Percentiles rank a stretch among this genome's conserved stretches.
These are phyloP conservation scores for Amanita muscaria DNA, from an alignment of 768 basidiomycete species.

Conservation along the genomic window DNA sequence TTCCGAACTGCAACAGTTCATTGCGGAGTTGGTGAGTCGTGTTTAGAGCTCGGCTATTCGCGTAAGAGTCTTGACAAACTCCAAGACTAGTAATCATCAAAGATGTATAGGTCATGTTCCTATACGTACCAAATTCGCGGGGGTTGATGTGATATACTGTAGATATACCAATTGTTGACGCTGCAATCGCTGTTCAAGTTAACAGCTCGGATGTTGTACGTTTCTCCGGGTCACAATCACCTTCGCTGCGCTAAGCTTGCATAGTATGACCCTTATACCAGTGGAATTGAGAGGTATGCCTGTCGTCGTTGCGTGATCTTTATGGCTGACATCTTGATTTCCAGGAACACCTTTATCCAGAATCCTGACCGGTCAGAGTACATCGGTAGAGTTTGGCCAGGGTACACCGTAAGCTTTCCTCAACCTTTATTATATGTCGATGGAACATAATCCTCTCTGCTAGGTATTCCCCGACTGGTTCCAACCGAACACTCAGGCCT, in stretches of 20 bases:
- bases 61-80: conserved; percentile 1
- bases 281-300: conserved; percentile 46
- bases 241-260: background rate
- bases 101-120: conserved; percentile 31
- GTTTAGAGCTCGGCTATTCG: no score
- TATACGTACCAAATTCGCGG: background rate
- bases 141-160: conserved; percentile 1
- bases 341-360: conserved; percentile 61
- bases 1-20: conserved; percentile 45
- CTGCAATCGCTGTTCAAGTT: conserved; percentile 45
- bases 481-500: conserved; percentile 20
- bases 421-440: background rate
- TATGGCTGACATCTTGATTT: no score
- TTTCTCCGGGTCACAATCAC: conserved; percentile 8
- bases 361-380: conserved; percentile 69
- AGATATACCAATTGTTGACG: conserved; percentile 70
- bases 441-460: background rate
- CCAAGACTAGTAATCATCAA: conserved; percentile 31
- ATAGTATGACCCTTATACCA: conserved; percentile 60
- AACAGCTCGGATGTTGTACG: conserved; percentile 58
- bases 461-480: conserved; percentile 27
- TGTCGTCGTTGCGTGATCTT: no score
- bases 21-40: conserved; percentile 42
- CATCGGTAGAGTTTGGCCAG: conserved; percentile 72
- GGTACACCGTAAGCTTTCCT: conserved; percentile 45